Evolutionary conservation across 352 stramenopile genomes (phyloP).

Genomic region (Phytophthora niederhauseri): DNA sequence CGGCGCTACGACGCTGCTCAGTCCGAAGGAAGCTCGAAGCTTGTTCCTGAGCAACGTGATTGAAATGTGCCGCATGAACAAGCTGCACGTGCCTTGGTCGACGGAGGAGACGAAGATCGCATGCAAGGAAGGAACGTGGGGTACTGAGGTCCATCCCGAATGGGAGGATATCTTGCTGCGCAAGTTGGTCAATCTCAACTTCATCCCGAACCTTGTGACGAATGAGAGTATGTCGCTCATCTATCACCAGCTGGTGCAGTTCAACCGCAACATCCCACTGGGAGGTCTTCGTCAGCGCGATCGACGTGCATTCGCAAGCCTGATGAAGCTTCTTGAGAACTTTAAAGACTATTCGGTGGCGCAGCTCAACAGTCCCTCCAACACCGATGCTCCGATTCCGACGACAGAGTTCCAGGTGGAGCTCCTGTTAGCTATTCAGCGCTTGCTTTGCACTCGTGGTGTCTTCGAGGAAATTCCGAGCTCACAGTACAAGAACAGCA

Average conservation of each 20-base stretch:
- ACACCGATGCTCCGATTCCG: constrained; percentile 80
- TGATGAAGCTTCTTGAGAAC: constrained; percentile 88
- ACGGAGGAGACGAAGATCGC: constrained; percentile 86
- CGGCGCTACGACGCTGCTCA: constrained; percentile 76
- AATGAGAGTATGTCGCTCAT: constrained; percentile 76
- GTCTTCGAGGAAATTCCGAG: constrained; percentile 89
- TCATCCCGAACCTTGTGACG: constrained; percentile 83
- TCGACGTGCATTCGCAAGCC: constrained; percentile 69
- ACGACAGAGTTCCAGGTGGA: constrained; percentile 85
- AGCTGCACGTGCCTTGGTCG: constrained; percentile 86
- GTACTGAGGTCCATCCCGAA: constrained; percentile 80
- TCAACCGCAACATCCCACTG: constrained; percentile 87
- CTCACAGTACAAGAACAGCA: constrained; percentile 86
- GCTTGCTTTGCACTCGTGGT: constrained; percentile 77
- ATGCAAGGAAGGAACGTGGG: constrained; percentile 89
- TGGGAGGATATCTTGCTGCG: constrained; percentile 86
- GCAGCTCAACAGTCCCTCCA: constrained; percentile 82
- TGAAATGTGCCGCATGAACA: constrained; percentile 91
- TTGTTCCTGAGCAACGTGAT: constrained; percentile 88
- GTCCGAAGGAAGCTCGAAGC: constrained; percentile 76
- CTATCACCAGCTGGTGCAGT: constrained; percentile 84
- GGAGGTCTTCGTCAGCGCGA: constrained; percentile 75
- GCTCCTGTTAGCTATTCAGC: constrained; percentile 79
- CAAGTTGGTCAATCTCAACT: constrained; percentile 79
- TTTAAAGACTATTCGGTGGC: constrained; percentile 88